Conservation (phyloP, 2,329 filamentous ascomycete genomes). For the Fusarium acutatum region DNA sequence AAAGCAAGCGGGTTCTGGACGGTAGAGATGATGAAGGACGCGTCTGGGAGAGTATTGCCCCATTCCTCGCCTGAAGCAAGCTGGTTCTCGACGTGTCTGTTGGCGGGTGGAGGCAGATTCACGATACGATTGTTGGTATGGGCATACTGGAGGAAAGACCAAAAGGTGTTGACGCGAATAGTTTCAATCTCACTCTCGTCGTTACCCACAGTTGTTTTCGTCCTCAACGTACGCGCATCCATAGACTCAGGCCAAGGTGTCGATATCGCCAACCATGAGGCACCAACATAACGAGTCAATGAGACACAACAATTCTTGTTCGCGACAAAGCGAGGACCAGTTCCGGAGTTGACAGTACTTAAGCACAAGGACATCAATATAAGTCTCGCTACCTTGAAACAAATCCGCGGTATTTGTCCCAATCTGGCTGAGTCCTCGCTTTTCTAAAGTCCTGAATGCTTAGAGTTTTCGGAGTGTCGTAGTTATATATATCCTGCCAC, state of each 20-base stretch:
- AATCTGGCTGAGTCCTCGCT: neutral
- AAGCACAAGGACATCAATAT: neutral
- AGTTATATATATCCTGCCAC: neutral
- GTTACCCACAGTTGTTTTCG: neutral
- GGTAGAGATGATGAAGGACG: neutral
- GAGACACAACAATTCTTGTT: neutral
- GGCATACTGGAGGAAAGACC: neutral
- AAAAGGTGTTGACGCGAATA: neutral
- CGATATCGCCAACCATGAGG: neutral
- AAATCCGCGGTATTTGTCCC: neutral
- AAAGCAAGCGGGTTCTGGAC: neutral
- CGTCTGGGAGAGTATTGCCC: neutral
- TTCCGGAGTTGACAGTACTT: neutral
- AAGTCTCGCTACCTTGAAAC: neutral
- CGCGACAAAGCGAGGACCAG: neutral
- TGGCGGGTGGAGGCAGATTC: neutral
- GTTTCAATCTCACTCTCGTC: neutral
- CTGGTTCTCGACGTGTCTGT: neutral
- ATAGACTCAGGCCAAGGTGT: neutral
- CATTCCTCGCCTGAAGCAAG: neutral
- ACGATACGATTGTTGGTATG: neutral
- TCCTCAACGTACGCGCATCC: neutral
- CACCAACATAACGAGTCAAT: neutral
- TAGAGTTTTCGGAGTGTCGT: neutral
- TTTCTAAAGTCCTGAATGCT: neutral